Base-by-base conservation (phyloP, 352 stramenopile genomes). In the Pythium insidiosum region DNA sequence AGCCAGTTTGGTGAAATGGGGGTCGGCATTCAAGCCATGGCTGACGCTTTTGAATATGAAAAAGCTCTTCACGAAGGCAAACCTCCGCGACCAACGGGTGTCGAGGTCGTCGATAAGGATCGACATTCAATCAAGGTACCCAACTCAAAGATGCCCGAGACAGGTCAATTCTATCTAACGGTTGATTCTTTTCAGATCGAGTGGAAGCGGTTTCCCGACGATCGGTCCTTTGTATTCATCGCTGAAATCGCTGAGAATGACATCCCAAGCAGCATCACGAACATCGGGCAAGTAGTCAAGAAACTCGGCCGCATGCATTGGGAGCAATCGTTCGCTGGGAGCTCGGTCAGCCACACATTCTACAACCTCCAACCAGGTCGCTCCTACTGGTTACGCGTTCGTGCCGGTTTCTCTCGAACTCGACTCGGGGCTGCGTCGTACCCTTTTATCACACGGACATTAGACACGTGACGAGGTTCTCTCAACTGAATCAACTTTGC, bases 331-430 rank as follows among this genome's bases (percentile, higher is more conserved):
- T 24, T 52, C 10, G 56, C 55, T 15, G 23, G 43, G 16, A 52
- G 62, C 12, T 61, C 58, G 24, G 46, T 42, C 7, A 47, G 20
- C 4, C 53, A 70, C 31, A 56, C 47, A 18, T 68, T 73, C 33
- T 52, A 59, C 43, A 61, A 58, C 10, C 37, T 73, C 1, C 30
- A 28, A 7, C 38, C 36, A 0, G 45, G 36, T n/a, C 26, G 34
- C 9, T 51, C 41, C 12, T 73, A 73, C 37, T 70, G 56, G 44
- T 19, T 73, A 5, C 59, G 63, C 31, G 53, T 70, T 2, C 50
- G 63, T 16, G 46, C 47, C 0, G 60, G 63, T 2, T 62, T 66
- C 20, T 47, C 47, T 15, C 43, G 28, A 10, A 59, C 46, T 6
- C 52, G 45, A n/a, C 53, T 60, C 15, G 57, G 63, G 1, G 15